phyloP scores from a whole-genome alignment of 2,329 filamentous ascomycete species.

The Botrytis hyacinthi region DNA sequence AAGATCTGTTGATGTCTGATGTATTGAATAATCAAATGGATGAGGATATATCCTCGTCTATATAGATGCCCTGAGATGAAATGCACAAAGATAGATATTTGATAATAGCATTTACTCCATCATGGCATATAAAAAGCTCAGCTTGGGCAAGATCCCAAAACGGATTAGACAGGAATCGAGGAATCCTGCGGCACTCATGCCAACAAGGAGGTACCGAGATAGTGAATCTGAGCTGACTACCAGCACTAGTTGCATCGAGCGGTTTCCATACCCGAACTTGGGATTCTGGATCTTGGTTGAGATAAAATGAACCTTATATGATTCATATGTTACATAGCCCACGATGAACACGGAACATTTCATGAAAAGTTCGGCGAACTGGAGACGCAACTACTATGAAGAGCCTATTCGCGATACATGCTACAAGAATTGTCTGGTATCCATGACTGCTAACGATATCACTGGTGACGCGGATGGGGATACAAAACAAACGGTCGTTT shows the following conservation, averaged over 20 bases:
- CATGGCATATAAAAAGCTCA: constrained; percentile 1
- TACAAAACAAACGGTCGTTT: not conserved
- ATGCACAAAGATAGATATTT: constrained; percentile 10
- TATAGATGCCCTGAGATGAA: constrained; percentile 11
- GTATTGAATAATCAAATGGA: not conserved
- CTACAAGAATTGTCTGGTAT: not conserved
- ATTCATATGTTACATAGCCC: not conserved
- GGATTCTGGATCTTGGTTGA: not conserved
- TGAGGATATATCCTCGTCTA: not conserved
- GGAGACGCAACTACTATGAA: not conserved
- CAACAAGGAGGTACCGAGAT: constrained; percentile 7
- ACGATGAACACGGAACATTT: not conserved
- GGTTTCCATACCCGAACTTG: constrained; percentile 8
- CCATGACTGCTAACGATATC: not conserved
- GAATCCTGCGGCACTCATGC: constrained; percentile 8
- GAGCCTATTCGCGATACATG: not conserved
- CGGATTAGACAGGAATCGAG: constrained; percentile 14
- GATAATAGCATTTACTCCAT: not conserved
- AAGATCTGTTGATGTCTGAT: not conserved
- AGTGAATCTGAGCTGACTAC: constrained; percentile 19
- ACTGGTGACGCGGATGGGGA: not conserved
- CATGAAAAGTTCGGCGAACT: not conserved
- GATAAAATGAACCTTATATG: not conserved
- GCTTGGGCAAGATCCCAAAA: constrained; percentile 12
- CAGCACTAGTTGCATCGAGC: constrained; percentile 7